Conservation (phyloP, 805 yeast species). For the Candida pini region DNA sequence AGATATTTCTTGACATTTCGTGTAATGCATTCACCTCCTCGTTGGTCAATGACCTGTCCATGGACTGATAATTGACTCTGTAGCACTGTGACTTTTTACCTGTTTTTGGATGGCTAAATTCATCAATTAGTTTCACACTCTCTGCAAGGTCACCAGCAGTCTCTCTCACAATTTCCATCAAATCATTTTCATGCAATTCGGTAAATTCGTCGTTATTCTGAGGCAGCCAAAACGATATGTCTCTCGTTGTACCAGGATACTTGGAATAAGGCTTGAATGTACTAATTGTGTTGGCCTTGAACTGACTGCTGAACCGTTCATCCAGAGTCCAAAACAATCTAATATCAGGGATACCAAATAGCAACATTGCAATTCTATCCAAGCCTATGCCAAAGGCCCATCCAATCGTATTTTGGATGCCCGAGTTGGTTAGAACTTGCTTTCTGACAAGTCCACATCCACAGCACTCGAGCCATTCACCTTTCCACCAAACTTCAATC, state of each 20-base stretch:
- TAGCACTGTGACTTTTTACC: constrained; percentile 76
- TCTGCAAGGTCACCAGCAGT: constrained; percentile 87
- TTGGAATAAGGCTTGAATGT: constrained; percentile 85
- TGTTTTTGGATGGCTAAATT: constrained; percentile 80
- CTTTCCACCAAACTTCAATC: constrained; percentile 98
- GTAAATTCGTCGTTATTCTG: constrained; percentile 16
- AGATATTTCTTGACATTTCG: constrained; percentile 51
- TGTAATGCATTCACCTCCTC: constrained; percentile 78
- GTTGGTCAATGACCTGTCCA: constrained; percentile 88
- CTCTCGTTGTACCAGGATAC: constrained; percentile 82
- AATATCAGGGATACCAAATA: constrained; percentile 94
- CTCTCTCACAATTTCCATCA: constrained; percentile 87
- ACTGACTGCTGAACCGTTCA: constrained; percentile 70
- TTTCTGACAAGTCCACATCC: constrained; percentile 91
- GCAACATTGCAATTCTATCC: constrained; percentile 91
- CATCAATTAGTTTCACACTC: constrained; percentile 73
- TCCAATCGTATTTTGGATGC: constrained; percentile 62
- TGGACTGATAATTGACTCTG: constrained; percentile 87
- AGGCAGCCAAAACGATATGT: constrained; percentile 89
- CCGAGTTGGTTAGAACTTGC: constrained; percentile 70
- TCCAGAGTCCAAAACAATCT: constrained; percentile 88
- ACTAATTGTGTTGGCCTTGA: constrained; percentile 54
- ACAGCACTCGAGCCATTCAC: constrained; percentile 95
- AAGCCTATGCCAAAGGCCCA: constrained; percentile 99
- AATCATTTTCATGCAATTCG: constrained; percentile 73